A percentile compares a stretch with the other conserved stretches of the same genome.
Conservation (phyloP, 78 protist genomes). For the Dictyostelium citrinum region DNA sequence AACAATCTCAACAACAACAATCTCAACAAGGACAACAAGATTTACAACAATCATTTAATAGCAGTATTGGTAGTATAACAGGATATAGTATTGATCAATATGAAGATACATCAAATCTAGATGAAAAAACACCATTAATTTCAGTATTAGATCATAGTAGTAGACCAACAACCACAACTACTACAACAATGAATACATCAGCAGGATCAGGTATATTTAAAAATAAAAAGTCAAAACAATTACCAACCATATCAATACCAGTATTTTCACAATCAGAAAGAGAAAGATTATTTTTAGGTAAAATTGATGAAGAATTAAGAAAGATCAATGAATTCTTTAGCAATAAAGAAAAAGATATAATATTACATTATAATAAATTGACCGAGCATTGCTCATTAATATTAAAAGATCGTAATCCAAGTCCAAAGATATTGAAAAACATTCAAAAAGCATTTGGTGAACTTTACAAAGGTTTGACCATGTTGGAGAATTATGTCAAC, state of each 20-base stretch:
- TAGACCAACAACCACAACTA: background rate
- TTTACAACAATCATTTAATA: background rate
- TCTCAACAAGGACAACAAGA: background rate
- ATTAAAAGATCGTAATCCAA: constrained; percentile 61
- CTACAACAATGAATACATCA: background rate
- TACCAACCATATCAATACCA: background rate
- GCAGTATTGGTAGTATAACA: background rate
- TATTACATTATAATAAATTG: constrained; percentile 61
- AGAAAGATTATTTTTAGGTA: constrained; percentile 21
- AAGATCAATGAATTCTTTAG: constrained; percentile 47
- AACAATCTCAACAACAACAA: background rate
- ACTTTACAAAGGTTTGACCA: constrained; percentile 56
- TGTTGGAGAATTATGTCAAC: constrained; percentile 61
- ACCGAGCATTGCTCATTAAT: constrained; percentile 63
- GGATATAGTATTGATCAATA: background rate
- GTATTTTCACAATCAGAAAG: background rate
- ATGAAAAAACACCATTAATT: constrained; percentile 26
- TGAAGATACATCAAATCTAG: background rate
- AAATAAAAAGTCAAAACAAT: background rate
- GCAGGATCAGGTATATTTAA: background rate
- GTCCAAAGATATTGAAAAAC: constrained; percentile 62
- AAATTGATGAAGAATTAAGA: constrained; percentile 37
- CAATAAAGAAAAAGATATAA: constrained; percentile 44
- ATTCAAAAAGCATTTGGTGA: constrained; percentile 62
- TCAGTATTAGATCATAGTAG: background rate